Percentiles rank a stretch among this genome's conserved stretches.
Evolutionary conservation across 345 rosid genomes (phyloP).

Genomic region (Gossypium mustelinum): DNA sequence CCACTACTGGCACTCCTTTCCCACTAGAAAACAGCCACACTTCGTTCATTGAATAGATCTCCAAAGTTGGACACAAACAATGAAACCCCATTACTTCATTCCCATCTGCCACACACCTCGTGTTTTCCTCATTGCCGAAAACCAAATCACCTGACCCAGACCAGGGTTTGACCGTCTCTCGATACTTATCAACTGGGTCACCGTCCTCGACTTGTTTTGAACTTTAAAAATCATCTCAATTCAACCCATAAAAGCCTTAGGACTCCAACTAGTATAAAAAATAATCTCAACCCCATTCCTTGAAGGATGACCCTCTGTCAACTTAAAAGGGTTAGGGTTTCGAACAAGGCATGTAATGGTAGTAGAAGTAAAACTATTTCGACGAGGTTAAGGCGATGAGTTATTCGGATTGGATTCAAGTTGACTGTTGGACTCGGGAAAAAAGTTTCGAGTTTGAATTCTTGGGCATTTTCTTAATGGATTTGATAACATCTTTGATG

Average conservation of each 20-base stretch:
- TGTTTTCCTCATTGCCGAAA: constrained; percentile 45
- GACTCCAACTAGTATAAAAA: constrained; percentile 86
- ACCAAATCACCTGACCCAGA: constrained; percentile 28
- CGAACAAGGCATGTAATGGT: constrained; percentile 30
- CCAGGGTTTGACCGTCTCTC: constrained; percentile 56
- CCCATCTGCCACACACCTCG: constrained; percentile 82
- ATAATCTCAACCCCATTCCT: constrained; percentile 92
- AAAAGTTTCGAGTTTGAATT: constrained; percentile 12
- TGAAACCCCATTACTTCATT: constrained; percentile 93
- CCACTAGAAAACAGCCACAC: constrained; percentile 53
- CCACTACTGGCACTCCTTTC: constrained; percentile 72
- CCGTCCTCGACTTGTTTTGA: constrained; percentile 65
- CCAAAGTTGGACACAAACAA: constrained; percentile 61
- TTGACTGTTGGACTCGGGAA: constrained; percentile 14
- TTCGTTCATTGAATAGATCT: constrained; percentile 26
- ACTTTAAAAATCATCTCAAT: constrained; percentile 88
- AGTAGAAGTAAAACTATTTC: constrained; percentile 10
- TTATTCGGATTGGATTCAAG: constrained; percentile 24
- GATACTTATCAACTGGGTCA: constrained; percentile 81
- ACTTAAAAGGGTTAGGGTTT: constrained; percentile 53
- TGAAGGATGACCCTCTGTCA: constrained; percentile 74
- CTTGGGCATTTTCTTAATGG: constrained; percentile 31
- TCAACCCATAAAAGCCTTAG: constrained; percentile 66
- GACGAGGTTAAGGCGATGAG: constrained; percentile 28
- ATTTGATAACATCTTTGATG: constrained; percentile 66